phyloP scores from a whole-genome alignment of 495 filamentous ascomycete species.

The Lindgomyces ingoldianus region DNA sequence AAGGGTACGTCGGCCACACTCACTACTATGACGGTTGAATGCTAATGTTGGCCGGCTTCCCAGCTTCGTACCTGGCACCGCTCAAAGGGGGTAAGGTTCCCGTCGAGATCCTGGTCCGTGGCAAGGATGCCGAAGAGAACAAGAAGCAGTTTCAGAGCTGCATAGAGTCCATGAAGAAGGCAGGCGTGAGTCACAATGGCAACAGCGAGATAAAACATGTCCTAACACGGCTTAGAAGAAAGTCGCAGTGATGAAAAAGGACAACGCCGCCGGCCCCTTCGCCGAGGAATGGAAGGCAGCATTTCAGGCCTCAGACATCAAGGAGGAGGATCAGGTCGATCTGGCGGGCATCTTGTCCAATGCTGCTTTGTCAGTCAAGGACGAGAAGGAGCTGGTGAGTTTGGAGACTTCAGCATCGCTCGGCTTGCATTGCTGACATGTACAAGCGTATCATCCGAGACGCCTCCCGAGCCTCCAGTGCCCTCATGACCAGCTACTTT shows the following conservation, averaged over 20 bases:
- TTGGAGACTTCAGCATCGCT: not conserved
- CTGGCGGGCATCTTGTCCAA: conserved; percentile 77
- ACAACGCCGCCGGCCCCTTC: conserved; percentile 81
- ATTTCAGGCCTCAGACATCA: conserved; percentile 65
- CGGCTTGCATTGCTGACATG: conserved; percentile 9
- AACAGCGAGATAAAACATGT: not conserved
- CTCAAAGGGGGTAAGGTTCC: conserved; percentile 89
- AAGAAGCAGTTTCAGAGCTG: conserved; percentile 82
- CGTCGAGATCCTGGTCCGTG: conserved; percentile 82
- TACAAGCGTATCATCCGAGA: conserved; percentile 80
- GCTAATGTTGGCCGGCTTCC: conserved; percentile 4
- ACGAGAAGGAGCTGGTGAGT: conserved; percentile 82
- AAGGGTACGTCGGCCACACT: conserved; percentile 64
- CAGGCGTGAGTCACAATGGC: conserved; percentile 65
- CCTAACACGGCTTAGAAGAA: conserved; percentile 63
- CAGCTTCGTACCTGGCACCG: conserved; percentile 90
- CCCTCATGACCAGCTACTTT: conserved; percentile 89
- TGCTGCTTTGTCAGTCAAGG: conserved; percentile 89
- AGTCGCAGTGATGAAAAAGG: conserved; percentile 81
- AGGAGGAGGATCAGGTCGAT: conserved; percentile 88
- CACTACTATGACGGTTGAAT: conserved; percentile 36
- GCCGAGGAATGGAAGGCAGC: conserved; percentile 92
- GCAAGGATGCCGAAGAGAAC: conserved; percentile 88
- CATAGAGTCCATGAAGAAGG: conserved; percentile 77
- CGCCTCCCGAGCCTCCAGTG: conserved; percentile 87